Base-by-base conservation (phyloP, 495 filamentous ascomycete species). In the Xylaria telfairii region DNA sequence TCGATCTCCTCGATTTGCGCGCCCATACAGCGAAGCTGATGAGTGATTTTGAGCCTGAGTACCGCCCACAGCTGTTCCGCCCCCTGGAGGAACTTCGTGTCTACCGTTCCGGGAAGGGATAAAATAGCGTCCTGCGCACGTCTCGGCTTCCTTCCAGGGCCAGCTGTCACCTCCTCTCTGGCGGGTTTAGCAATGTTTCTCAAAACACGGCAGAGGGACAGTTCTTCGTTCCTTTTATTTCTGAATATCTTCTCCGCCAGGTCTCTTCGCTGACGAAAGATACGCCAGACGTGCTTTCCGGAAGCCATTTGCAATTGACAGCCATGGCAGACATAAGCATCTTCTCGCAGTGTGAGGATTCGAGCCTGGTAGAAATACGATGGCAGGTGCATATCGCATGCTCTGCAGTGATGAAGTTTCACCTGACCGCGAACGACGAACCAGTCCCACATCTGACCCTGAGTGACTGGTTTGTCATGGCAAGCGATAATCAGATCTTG, bases 401-500 rank as follows among this genome's bases (percentile, higher is more conserved):
- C 44, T 2, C 26, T 24, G 17, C 76, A 76, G 13, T 9, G 32
- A 0, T 57, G 3, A 1, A 74, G 62, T 15, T 10, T 37, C 17
- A 66, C 24, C 0, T 21, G 0, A 0, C 65, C 57, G 19, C 26
- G 17, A 0, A 24, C 0, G 4, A 49, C 47, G 21, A 66, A 42
- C 1, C 39, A 19, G 3, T 21, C 17, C 0, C n/a, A 0, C 1
- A 77, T 0, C 8, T 64, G n/a, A n/a, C 24, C 10, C 34, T 7
- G 0, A 59, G n/a, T 71, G n/a, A 78, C 72, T 0, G 68, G 12
- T 17, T 9, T 26, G 0, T 68, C 71, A 4, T 73, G 7, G 17
- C 70, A 71, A 4, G 72, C 68, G 2, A 78, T 21, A 1, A 78
- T 49, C 0, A 78, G 65, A 41, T 76, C 74, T 4, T 73, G 71